These are phyloP conservation scores for Dalechampia spathulata DNA, from an alignment of 441 rosid species.

Conservation along the genomic window DNA sequence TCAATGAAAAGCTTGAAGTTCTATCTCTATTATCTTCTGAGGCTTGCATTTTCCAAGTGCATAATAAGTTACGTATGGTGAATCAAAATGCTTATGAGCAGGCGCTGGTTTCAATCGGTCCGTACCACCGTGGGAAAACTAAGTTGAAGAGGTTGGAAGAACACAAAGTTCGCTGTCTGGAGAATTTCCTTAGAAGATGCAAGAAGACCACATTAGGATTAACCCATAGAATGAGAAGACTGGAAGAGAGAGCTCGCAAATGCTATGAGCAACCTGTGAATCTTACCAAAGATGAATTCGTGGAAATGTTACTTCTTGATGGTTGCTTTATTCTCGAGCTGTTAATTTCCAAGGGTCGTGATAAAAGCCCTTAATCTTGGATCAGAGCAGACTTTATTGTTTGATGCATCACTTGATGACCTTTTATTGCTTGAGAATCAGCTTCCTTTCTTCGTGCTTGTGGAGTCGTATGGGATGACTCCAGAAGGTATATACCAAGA, in stretches of 20 bases:
- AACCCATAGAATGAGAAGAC: not conserved
- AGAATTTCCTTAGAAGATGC: not conserved
- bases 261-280: not conserved
- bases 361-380: no score
- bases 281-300: not conserved
- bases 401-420: no score
- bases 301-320: slow-evolving; percentile 26
- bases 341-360: no score
- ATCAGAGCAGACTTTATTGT: no score
- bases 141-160: slow-evolving; percentile 5
- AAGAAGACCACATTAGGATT: not conserved
- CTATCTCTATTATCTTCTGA: no score
- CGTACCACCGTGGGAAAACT: slow-evolving; percentile 9
- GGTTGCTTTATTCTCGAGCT: slow-evolving; percentile 19
- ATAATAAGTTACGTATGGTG: not conserved
- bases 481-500: no score
- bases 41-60: slow-evolving; percentile 14
- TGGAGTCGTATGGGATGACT: no score
- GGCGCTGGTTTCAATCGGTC: slow-evolving; percentile 3
- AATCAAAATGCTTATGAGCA: slow-evolving; percentile 12
- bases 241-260: not conserved
- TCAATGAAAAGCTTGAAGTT: no score
- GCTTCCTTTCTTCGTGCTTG: no score
- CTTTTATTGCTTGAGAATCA: no score
- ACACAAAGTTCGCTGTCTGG: not conserved